Base-by-base conservation (phyloP, 495 filamentous ascomycete genomes). In the Penicillium manginii region DNA sequence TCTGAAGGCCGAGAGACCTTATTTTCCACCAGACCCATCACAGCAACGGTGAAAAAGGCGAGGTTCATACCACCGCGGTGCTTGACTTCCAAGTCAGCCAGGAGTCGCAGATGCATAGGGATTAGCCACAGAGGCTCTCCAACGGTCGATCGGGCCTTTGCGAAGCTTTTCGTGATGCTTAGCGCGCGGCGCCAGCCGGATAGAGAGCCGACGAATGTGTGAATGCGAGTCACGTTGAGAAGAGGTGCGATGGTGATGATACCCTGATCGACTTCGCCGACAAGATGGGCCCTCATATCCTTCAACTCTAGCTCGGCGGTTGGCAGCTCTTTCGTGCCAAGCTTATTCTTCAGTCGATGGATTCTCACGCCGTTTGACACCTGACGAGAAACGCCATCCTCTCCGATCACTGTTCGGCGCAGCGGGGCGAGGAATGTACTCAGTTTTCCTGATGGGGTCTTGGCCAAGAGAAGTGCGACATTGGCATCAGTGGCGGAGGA, bases 401-500 rank as follows among this genome's bases (percentile, higher is more conserved):
- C 19, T 12, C 55, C 66, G 7, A 70, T 55, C 7, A 76, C 73
- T 1, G 81, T 80, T 8, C 63, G 69, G 22, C 81, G 77, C 65
- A 86, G 84, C 0, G 89, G 89, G 3, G 85, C 86, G 45, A 84
- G 81, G 73, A 92, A 92, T 2, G 86, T 81, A 58, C 81, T 85
- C 1, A 92, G 73, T 18, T 81, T 75, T 18, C 77, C 80, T 0
- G 77, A 72, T 8, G 69, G 57, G 0, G 85, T 88, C 57, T 81
- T 83, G n/a, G 89, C 89, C 3, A 92, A 81, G n/a, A 90, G 71
- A 12, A 92, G 76, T 17, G 86, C 76, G 75, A 90, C 84, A 53
- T 90, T 76, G 2, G 86, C 82, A 73, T 91, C 89, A 1, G 88
- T 91, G 0, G 88, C 88, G 1, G 83, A 87, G 3, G 86, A 89